phyloP scores from a whole-genome alignment of 116 monocot species.

The Dioscorea cayenensis region DNA sequence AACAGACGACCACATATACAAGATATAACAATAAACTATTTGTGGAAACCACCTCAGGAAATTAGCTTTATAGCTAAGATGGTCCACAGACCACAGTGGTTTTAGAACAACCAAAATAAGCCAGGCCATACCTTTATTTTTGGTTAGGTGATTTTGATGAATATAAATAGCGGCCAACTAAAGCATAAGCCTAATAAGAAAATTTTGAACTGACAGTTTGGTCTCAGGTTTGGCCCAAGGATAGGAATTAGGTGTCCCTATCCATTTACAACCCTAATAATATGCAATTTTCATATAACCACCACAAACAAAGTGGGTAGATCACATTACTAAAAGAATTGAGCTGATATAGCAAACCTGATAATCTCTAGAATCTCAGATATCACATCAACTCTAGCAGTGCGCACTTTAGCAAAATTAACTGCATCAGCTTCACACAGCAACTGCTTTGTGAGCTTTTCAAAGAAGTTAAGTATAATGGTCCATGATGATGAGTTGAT shows the following conservation, averaged over 20 bases:
- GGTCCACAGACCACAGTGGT: no score
- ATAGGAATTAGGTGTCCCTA: background rate
- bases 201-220: no score
- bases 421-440: slow-evolving; percentile 12
- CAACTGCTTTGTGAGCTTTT: slow-evolving; percentile 26
- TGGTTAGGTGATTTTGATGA: no score
- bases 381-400: slow-evolving; percentile 24
- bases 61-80: no score
- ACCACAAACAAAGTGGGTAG: background rate
- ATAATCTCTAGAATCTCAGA: slow-evolving; percentile 56
- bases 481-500: slow-evolving; percentile 52
- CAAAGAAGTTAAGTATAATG: slow-evolving; percentile 53
- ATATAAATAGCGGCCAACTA: no score
- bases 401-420: slow-evolving; percentile 7
- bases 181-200: no score
- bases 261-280: slow-evolving; percentile 1
- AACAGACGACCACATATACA: background rate
- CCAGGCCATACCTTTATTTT: no score
- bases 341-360: slow-evolving; percentile 43
- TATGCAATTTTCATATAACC: background rate
- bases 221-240: no score
- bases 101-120: no score
- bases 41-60: no score
- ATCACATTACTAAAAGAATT: background rate
- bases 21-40: no score